Conservation (phyloP, 2,329 filamentous ascomycete genomes). For the Emergomyces pasteurianus region DNA sequence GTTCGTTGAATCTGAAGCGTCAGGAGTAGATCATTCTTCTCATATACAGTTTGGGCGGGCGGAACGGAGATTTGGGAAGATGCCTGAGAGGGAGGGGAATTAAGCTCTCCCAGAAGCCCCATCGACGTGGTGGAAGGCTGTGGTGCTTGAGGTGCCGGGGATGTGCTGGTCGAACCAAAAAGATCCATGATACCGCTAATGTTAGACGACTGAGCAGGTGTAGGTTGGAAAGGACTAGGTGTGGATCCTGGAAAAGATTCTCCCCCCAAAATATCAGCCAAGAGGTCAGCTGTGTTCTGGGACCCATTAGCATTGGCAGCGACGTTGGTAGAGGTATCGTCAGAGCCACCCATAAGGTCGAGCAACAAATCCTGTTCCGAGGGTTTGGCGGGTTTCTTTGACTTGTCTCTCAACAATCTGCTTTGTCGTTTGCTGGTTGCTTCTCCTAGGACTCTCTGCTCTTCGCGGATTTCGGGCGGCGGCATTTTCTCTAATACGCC, state of each 20-base stretch:
- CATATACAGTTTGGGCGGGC: conserved; percentile 60
- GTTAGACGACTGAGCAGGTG: conserved; percentile 38
- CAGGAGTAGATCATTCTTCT: conserved; percentile 72
- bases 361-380: conserved; percentile 84
- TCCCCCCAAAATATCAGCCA: conserved; percentile 83
- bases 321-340: conserved; percentile 47
- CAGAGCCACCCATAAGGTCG: conserved; percentile 79
- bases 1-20: conserved; percentile 77
- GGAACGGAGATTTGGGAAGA: conserved; percentile 34
- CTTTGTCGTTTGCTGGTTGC: conserved; percentile 52
- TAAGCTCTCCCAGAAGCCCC: conserved; percentile 38
- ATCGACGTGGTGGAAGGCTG: conserved; percentile 34
- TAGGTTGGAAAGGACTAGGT: conserved; percentile 45
- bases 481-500: conserved; percentile 98
- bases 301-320: conserved; percentile 45
- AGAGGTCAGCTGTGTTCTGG: conserved; percentile 68
- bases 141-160: conserved; percentile 38
- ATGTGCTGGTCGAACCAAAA: conserved; percentile 45
- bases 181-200: conserved; percentile 81
- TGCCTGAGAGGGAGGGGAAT: conserved; percentile 39
- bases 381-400: conserved; percentile 64
- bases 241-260: conserved; percentile 40
- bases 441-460: conserved; percentile 79
- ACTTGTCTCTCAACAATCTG: conserved; percentile 56
- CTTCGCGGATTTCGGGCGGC: conserved; percentile 89